Evolutionary conservation across 257 asterid species (phyloP).

Genomic region (Striga asiatica): DNA sequence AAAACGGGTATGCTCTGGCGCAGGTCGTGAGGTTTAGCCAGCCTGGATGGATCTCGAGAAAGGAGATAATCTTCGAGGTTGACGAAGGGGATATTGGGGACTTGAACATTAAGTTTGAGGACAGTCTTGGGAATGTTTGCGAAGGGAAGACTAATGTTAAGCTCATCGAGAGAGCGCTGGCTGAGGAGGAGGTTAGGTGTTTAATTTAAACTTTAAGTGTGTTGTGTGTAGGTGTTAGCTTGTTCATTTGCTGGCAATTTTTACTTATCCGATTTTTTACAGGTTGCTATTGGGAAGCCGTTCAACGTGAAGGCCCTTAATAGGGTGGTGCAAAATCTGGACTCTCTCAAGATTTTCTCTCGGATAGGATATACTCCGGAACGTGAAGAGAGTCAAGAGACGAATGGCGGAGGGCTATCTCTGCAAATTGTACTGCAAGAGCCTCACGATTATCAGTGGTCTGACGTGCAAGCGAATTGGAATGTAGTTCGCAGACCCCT

Average conservation of each 20-base stretch:
- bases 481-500: conserved; percentile 75
- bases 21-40: conserved; percentile 40
- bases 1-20: conserved; percentile 51
- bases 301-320: background rate
- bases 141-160: conserved; percentile 46
- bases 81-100: conserved; percentile 53
- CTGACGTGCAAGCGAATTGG: conserved; percentile 83
- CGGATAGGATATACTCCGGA: background rate
- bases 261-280: background rate
- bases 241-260: background rate
- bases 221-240: too few relatives aligned
- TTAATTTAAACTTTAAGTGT: too few relatives aligned
- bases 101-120: conserved; percentile 54
- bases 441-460: conserved; percentile 42
- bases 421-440: background rate
- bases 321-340: background rate
- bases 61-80: conserved; percentile 43
- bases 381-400: background rate
- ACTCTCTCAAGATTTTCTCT: background rate
- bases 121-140: conserved; percentile 61
- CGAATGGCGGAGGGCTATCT: background rate
- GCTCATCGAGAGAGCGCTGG: conserved; percentile 44
- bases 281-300: background rate
- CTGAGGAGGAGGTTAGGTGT: conserved; percentile 33
- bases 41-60: conserved; percentile 16